These are phyloP conservation scores for Leishmania braziliensis DNA, from an alignment of 208 protist genomes.

Conservation along the genomic window DNA sequence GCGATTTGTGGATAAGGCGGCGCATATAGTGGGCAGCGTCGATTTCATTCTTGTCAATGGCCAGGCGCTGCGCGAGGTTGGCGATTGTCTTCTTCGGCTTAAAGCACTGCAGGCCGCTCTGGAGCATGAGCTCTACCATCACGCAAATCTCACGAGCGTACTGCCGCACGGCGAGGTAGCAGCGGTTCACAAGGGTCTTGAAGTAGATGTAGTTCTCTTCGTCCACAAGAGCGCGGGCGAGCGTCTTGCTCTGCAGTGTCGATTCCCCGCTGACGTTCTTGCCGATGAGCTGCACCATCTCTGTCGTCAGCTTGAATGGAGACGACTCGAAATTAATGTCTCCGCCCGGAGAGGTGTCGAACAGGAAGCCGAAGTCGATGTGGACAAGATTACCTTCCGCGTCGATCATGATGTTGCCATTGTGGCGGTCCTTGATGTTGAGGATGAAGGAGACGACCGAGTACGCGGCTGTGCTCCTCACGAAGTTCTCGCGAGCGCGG, in stretches of 20 bases:
- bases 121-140: slow-evolving; percentile 88
- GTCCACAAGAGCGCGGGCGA: slow-evolving; percentile 77
- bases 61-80: slow-evolving; percentile 71
- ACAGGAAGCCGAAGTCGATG: slow-evolving; percentile 98
- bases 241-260: slow-evolving; percentile 55
- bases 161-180: slow-evolving; percentile 86
- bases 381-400: slow-evolving; percentile 93
- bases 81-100: slow-evolving; percentile 82
- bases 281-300: slow-evolving; percentile 94
- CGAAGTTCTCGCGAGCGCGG: slow-evolving; percentile 90
- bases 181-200: slow-evolving; percentile 73
- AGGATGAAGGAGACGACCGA: slow-evolving; percentile 95
- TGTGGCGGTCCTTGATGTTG: slow-evolving; percentile 96
- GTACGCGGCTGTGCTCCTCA: slow-evolving; percentile 92
- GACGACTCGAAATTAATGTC: slow-evolving; percentile 95
- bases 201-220: slow-evolving; percentile 86
- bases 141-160: slow-evolving; percentile 80
- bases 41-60: slow-evolving; percentile 74
- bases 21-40: slow-evolving; percentile 85
- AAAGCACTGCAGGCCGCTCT: slow-evolving; percentile 87
- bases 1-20: slow-evolving; percentile 71
- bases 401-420: slow-evolving; percentile 96
- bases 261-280: slow-evolving; percentile 59
- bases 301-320: slow-evolving; percentile 93
- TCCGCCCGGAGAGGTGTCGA: slow-evolving; percentile 94